phyloP scores from a whole-genome alignment of 768 basidiomycete species.

The Symmetrospora coprosmae region DNA sequence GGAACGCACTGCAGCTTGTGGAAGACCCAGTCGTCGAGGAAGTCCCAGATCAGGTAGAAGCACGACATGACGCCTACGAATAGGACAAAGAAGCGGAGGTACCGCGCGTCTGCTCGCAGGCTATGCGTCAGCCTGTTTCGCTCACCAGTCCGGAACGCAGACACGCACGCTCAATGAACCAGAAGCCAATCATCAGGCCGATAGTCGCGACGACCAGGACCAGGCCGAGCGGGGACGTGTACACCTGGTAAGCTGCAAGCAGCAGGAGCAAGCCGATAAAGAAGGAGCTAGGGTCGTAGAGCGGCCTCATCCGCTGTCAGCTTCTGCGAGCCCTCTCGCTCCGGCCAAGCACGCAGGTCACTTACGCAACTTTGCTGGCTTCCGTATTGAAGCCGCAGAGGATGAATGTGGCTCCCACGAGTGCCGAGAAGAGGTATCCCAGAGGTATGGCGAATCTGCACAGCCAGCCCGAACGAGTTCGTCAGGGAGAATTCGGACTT shows the following conservation, averaged over 20 bases:
- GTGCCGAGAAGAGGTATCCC: not conserved
- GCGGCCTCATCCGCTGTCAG: not conserved
- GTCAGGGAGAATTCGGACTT: too few species aligned
- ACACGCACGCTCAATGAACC: conserved; percentile 9
- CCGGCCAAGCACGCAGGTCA: not conserved
- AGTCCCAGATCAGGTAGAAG: conserved; percentile 17
- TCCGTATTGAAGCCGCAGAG: conserved; percentile 22
- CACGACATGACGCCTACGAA: conserved; percentile 17
- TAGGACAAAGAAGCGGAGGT: conserved; percentile 15
- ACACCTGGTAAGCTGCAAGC: not conserved
- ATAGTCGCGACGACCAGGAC: not conserved
- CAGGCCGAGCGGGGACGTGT: not conserved
- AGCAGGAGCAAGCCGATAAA: conserved; percentile 1
- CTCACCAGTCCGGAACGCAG: not conserved
- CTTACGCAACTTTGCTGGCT: conserved; percentile 21
- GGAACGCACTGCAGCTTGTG: not conserved
- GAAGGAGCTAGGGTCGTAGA: not conserved
- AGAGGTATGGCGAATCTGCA: conserved; percentile 1
- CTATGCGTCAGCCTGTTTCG: not conserved
- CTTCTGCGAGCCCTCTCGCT: not conserved
- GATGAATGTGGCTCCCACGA: conserved; percentile 2
- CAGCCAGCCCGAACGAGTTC: too few species aligned
- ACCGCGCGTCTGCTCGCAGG: not conserved
- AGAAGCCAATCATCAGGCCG: conserved; percentile 8
- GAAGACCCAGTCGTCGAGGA: conserved; percentile 17